Conservation (phyloP, 2,329 filamentous ascomycete genomes). For the Byssothecium circinans region DNA sequence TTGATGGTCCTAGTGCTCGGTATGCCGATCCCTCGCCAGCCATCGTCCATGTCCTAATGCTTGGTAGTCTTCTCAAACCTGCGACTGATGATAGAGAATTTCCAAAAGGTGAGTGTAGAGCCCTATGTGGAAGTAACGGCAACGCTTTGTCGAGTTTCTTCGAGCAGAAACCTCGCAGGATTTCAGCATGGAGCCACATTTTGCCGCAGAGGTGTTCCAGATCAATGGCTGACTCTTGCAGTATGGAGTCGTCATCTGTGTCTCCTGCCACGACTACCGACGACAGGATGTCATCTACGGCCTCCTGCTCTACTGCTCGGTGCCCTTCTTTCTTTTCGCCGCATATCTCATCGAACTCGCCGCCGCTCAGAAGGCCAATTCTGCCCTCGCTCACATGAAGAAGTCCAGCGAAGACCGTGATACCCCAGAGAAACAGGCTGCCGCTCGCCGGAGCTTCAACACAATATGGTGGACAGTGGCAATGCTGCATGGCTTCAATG, state of each 20-base stretch:
- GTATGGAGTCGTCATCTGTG: conserved; percentile 94
- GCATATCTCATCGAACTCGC: conserved; percentile 87
- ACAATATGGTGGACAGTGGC: conserved; percentile 80
- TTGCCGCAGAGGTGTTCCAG: no score
- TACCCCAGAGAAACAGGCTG: conserved; percentile 59
- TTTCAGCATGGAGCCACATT: no score
- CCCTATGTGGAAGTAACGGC: no score
- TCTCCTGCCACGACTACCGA: conserved; percentile 86
- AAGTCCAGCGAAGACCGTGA: conserved; percentile 48
- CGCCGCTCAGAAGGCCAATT: conserved; percentile 77
- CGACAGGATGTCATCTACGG: conserved; percentile 76
- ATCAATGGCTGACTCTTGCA: conserved; percentile 43
- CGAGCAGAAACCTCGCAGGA: no score
- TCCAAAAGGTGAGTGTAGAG: conserved; percentile 76
- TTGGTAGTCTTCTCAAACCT: conserved; percentile 82
- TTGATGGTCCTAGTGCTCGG: conserved; percentile 91
- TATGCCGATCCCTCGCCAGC: conserved; percentile 47
- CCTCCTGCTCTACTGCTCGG: conserved; percentile 76
- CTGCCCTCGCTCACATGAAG: conserved; percentile 61
- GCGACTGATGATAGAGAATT: conserved; percentile 93
- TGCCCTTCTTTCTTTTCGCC: conserved; percentile 86
- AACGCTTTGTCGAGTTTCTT: no score
- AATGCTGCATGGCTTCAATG: conserved; percentile 79
- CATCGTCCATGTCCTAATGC: conserved; percentile 21
- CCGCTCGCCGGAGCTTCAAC: conserved; percentile 65